Evolutionary conservation across 805 yeast species (phyloP), one percentile per base, ranked within the genome.

Genomic region (Tetrapisispora fleetii): DNA sequence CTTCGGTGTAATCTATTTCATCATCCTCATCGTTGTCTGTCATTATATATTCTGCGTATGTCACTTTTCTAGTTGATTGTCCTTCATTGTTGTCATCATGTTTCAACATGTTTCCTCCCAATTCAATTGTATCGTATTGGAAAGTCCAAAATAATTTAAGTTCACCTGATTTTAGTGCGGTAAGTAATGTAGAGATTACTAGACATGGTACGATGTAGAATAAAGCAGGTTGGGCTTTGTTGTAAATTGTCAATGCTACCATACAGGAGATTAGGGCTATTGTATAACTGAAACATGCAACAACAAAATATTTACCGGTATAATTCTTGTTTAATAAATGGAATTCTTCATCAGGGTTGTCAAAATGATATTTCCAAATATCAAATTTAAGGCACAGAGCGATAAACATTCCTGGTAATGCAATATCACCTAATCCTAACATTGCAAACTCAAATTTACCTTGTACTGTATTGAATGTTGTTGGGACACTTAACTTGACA

Each of bases 361-460:
- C 41, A 16, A 64, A 61, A 57, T 71, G 71, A 53, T 63, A 64
- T 37, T 57, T 65, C 58, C 55, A 70, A 27, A 73, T 59, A 63
- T 81, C 86, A 58, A 66, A 80, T 48, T 81, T 67, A 22, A 78
- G 64, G 53, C 79, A 74, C 41, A 78, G 63, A 1, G 80, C 63
- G 9, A 77, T 64, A 47, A 78, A 71, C 21, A 69, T 47, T 0
- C 81, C 83, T 1, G 87, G 86, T 14, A 81, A 62, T 2, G 77
- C 77, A 46, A 83, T 73, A 59, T 83, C 89, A 6, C 88, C 88
- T 5, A 81, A 64, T 1, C 88, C 89, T 10, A 83, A 62, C 45
- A 59, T 42, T 5, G 75, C 65, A 52, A 67, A 61, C 8, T 58
- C 51, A 28, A 57, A 48, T 14, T 40, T 48, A 37, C 43, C 47